Evolutionary conservation across 768 basidiomycete species (phyloP).

Genomic region (Mycena alexandri): DNA sequence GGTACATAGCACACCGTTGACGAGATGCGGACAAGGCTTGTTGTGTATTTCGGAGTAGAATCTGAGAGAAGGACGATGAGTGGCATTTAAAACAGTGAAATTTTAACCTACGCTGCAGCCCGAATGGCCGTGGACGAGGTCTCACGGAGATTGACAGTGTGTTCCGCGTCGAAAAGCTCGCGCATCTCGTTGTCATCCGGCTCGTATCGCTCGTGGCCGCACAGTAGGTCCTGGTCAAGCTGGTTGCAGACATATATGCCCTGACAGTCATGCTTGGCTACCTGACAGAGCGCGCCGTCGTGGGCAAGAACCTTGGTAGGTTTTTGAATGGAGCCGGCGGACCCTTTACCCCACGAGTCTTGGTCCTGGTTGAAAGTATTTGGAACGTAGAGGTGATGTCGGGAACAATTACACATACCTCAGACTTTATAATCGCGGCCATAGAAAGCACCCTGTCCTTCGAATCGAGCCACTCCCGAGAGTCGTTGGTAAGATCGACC

Average conservation of each 20-base stretch:
- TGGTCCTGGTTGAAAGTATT: neutral
- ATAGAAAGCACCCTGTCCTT: no score
- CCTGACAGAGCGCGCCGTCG: neutral
- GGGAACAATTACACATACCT: no score
- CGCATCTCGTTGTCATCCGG: constrained; percentile 21
- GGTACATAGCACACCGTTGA: no score
- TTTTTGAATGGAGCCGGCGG: neutral
- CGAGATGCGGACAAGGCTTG: no score
- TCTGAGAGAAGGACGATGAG: no score
- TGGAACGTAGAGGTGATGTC: no score
- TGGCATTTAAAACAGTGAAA: no score
- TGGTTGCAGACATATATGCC: constrained; percentile 3
- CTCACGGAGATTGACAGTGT: constrained; percentile 8
- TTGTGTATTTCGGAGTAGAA: no score
- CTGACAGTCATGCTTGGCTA: neutral
- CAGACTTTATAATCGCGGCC: no score
- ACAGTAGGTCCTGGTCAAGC: neutral
- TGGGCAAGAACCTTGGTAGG: neutral
- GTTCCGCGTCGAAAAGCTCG: constrained; percentile 8
- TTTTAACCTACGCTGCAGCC: constrained; percentile 3
- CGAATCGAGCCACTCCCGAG: no score
- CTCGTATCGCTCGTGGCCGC: constrained; percentile 18
- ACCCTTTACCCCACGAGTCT: neutral
- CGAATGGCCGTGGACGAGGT: constrained; percentile 1
- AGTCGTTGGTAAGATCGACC: no score